Evolutionary conservation across 176 grass and related monocot genomes (phyloP).

Genomic region (Oryza glumipatula): DNA sequence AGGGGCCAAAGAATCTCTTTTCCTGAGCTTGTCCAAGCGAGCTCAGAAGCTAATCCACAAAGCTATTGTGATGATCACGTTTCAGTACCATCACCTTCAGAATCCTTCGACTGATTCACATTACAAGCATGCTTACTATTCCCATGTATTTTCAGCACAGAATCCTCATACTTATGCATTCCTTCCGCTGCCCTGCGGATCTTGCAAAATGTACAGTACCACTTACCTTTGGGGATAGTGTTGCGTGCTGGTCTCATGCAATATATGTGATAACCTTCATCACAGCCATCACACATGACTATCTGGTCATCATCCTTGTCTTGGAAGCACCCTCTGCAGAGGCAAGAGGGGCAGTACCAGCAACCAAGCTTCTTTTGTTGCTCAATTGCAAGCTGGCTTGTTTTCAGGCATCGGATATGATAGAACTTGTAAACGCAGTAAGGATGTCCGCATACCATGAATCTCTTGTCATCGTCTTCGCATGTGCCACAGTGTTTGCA

Average conservation of each 20-base stretch:
- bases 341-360: conserved; percentile 98
- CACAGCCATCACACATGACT: conserved; percentile 84
- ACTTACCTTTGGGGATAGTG: conserved; percentile 66
- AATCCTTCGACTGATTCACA: conserved; percentile 8
- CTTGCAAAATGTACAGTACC: conserved; percentile 76
- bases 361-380: conserved; percentile 63
- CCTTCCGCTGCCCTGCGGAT: conserved; percentile 53
- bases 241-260: conserved; percentile 70
- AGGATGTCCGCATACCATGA: conserved; percentile 77
- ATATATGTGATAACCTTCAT: conserved; percentile 86
- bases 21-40: conserved; percentile 23
- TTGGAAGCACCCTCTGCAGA: conserved; percentile 77
- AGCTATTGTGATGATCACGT: conserved; percentile 3
- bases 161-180: conserved; percentile 70
- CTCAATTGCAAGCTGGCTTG: conserved; percentile 69
- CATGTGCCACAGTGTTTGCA: conserved; percentile 85
- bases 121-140: background rate
- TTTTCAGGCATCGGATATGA: conserved; percentile 83
- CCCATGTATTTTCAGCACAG: conserved; percentile 49
- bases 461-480: conserved; percentile 82
- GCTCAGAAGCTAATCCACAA: conserved; percentile 5
- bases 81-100: background rate
- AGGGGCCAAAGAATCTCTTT: conserved; percentile 31
- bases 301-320: conserved; percentile 76
- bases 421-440: conserved; percentile 85